Base-by-base conservation (phyloP, 2,329 filamentous ascomycete species). In the Pseudofabraea citricarpa region DNA sequence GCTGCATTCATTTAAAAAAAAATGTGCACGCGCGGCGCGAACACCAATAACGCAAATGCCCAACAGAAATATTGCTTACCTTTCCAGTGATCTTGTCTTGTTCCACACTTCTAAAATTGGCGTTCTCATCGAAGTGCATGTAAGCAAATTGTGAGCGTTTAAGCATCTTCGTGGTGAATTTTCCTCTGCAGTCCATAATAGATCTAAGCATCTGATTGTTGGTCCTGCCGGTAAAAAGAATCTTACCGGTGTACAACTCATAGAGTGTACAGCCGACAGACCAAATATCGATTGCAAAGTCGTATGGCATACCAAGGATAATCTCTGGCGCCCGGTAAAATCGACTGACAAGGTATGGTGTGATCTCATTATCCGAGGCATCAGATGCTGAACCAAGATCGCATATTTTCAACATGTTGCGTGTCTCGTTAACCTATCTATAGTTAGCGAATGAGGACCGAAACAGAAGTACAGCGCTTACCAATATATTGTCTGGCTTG, bases 201-300 rank as follows among this genome's bases (percentile, higher is more conserved):
- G 86, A 84, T 51, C 88, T 87, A 47, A 98, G 79, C 93, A 98
- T 98, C 69, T 95, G 90, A 61, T 98, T 98, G 71, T 98, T 98
- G 68, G 88, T 93, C 52, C 87, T 81, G 46, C 93, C 93, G 1
- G 89, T 90, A 64, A 98, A 98, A 23, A 98, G 74, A 45, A 98
- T 97, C 64, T 96, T 95, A 59, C 93, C 93, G 0, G 93, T 97
- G 70, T 95, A 97, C 31, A 98, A 74, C 67, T 98, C 93, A 64
- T 95, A 98, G 22, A 97, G 74, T 0, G 93, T 98, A 67, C 93
- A 98, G 27, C 93, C 94, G 53, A 97, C 89, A 6, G 91, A 94
- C 93, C 93, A 98, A 74, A 95, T 87, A 64, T 98, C 93, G 52
- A 97, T 88, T 6, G 86, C 85, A 62, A 91, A 94, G 62, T 95